Evolutionary conservation across 1,139 yeast genomes (phyloP).

Genomic region (Suhomyces taliae): DNA sequence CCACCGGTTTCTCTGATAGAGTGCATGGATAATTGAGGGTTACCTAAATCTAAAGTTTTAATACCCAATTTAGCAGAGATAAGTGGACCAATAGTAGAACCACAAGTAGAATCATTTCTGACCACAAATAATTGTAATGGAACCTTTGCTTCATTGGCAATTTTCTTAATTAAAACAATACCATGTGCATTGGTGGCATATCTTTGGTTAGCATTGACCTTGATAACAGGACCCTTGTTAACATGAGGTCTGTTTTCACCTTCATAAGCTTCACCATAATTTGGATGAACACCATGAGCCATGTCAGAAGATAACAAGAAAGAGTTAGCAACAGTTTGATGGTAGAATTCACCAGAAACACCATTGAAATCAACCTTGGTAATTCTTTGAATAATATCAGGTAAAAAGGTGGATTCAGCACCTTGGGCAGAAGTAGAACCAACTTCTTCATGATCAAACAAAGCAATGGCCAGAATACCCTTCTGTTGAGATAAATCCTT

Average conservation of each 20-base stretch:
- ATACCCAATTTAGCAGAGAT: constrained; percentile 86
- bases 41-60: constrained; percentile 88
- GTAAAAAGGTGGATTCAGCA: constrained; percentile 88
- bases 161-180: constrained; percentile 68
- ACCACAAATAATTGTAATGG: constrained; percentile 86
- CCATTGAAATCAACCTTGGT: constrained; percentile 41
- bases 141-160: constrained; percentile 65
- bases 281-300: constrained; percentile 97
- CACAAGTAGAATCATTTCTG: constrained; percentile 90
- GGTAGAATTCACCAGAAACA: constrained; percentile 31
- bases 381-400: constrained; percentile 70
- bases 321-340: constrained; percentile 75
- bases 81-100: constrained; percentile 95
- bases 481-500: constrained; percentile 42
- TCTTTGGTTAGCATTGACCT: constrained; percentile 91
- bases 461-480: constrained; percentile 70
- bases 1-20: constrained; percentile 95
- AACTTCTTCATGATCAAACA: constrained; percentile 94
- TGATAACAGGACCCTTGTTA: constrained; percentile 90
- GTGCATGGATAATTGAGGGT: constrained; percentile 95
- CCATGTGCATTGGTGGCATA: constrained; percentile 95
- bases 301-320: constrained; percentile 91
- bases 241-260: constrained; percentile 73
- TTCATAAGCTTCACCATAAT: constrained; percentile 77
- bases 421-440: constrained; percentile 96